Evolutionary conservation across 371 early-diverging fungal species (phyloP), one percentile per base, ranked within the genome.

Genomic region (Mycotypha africana): DNA sequence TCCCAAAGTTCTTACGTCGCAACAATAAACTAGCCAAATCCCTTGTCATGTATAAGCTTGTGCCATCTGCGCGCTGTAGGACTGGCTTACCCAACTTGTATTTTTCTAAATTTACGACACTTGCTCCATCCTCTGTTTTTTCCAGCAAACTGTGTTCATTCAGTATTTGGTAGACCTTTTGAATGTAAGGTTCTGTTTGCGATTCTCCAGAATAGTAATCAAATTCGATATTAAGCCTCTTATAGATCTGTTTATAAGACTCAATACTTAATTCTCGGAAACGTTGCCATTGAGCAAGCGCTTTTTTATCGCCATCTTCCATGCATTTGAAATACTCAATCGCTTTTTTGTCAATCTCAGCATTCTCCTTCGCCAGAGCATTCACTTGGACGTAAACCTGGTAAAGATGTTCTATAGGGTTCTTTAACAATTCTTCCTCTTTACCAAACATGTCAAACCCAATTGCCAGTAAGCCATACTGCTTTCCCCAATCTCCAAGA

Each of bases 401-500:
- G 58, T 85, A 97, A 35, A 99, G 67, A 65, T 99, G 97, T 45
- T 82, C 83, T 38, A 98, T 94, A 1, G 98, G 94, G 58, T 99
- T 92, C 22, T 71, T 71, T 48, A 76, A 48, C 16, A 99, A 73
- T 56, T 81, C 60, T 43, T 83, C 77, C 52, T 91, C 86, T 42
- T 77, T 69, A 21, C 96, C 97, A 61, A 85, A 90, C 51, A 82
- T 76, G 30, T 84, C 74, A 63, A 78, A 99, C 21, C 98, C 99
- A 33, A 99, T 76, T 14, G 98, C 97, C 53, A 99, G 72, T 39
- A 99, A 67, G 31, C 94, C 78, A 74, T 96, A 99, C 67, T 99
- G 99, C 61, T 98, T 99, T 46, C 99, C 99, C 99, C 99, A 99
- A 70, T 99, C 99, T 22, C 99, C 99, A 17, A 99, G 75, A 67